A percentile compares a stretch with the other conserved stretches of the same genome.
Evolutionary conservation across 2,329 filamentous ascomycete species (phyloP).

Genomic region (Botrytis paeoniae): DNA sequence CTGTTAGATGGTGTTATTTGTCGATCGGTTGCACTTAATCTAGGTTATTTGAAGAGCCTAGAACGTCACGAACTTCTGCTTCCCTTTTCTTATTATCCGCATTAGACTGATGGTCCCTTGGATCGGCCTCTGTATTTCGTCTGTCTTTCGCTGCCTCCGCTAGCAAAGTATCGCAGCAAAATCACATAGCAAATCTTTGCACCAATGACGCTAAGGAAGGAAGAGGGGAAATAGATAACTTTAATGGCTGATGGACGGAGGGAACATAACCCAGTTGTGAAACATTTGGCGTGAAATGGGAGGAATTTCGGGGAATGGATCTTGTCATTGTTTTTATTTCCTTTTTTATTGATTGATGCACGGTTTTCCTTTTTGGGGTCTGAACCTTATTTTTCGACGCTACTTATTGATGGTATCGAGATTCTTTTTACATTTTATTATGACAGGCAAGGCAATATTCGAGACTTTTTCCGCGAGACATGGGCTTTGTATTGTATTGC

Average conservation of each 20-base stretch:
- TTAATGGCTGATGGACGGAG: conserved; percentile 34
- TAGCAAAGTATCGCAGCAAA: conserved; percentile 27
- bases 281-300: conserved; percentile 32
- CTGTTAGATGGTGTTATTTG: conserved; percentile 62
- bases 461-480: conserved; percentile 16
- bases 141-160: conserved; percentile 25
- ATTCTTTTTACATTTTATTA: conserved; percentile 22
- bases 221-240: conserved; percentile 30
- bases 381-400: conserved; percentile 17
- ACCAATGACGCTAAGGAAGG: conserved; percentile 15
- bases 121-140: conserved; percentile 34
- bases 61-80: conserved; percentile 27
- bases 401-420: conserved; percentile 12
- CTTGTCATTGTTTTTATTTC: conserved; percentile 21
- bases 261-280: conserved; percentile 27
- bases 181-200: conserved; percentile 24
- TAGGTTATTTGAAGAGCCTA: conserved; percentile 23
- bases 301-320: conserved; percentile 27
- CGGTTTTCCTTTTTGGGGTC: conserved; percentile 18
- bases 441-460: conserved; percentile 22
- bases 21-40: conserved; percentile 10
- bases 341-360: conserved; percentile 20
- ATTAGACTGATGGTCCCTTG: conserved; percentile 36
- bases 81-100: conserved; percentile 32
- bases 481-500: conserved; percentile 16